Percentiles rank a stretch among this genome's conserved stretches.
Evolutionary conservation across 179 eudicot species (phyloP).

Genomic region (Gypsophila paniculata): DNA sequence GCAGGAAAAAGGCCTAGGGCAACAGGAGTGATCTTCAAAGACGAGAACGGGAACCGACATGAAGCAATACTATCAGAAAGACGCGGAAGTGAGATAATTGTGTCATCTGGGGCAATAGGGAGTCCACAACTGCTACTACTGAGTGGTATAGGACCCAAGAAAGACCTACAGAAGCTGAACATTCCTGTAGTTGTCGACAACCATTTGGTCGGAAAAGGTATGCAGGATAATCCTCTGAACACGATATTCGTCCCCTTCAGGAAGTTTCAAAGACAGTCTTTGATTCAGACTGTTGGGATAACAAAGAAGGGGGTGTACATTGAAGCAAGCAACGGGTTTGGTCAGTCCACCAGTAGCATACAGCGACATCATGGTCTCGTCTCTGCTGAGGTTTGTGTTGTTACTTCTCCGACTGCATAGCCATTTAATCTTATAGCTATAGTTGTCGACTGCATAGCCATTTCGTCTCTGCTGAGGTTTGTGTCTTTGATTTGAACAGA

Average conservation of each 20-base stretch:
- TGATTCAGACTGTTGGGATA: constrained; percentile 89
- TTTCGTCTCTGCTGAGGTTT: constrained; percentile 64
- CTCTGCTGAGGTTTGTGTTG: constrained; percentile 61
- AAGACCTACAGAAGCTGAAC: constrained; percentile 56
- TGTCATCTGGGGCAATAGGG: constrained; percentile 84
- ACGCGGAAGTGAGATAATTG: constrained; percentile 62
- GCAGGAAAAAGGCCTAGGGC: constrained; percentile 71
- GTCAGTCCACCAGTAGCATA: constrained; percentile 56
- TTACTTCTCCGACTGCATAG: neutral
- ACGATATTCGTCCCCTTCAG: constrained; percentile 62
- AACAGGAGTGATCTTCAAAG: constrained; percentile 78
- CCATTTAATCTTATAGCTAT: neutral
- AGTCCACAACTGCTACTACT: constrained; percentile 83
- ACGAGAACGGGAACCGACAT: constrained; percentile 67
- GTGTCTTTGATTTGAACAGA: constrained; percentile 36
- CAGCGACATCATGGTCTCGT: constrained; percentile 53
- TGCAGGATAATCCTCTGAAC: constrained; percentile 87
- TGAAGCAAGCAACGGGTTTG: constrained; percentile 86
- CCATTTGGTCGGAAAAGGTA: constrained; percentile 68
- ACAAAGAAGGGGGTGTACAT: constrained; percentile 81
- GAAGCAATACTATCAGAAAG: constrained; percentile 43
- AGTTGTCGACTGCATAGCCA: neutral
- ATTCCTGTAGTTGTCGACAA: constrained; percentile 66
- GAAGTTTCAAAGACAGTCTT: constrained; percentile 52
- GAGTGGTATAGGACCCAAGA: constrained; percentile 86